Evolutionary conservation across 1,284 basidiomycete genomes (phyloP), one percentile per base, ranked within the genome.

Genomic region (Tremellales sp.): DNA sequence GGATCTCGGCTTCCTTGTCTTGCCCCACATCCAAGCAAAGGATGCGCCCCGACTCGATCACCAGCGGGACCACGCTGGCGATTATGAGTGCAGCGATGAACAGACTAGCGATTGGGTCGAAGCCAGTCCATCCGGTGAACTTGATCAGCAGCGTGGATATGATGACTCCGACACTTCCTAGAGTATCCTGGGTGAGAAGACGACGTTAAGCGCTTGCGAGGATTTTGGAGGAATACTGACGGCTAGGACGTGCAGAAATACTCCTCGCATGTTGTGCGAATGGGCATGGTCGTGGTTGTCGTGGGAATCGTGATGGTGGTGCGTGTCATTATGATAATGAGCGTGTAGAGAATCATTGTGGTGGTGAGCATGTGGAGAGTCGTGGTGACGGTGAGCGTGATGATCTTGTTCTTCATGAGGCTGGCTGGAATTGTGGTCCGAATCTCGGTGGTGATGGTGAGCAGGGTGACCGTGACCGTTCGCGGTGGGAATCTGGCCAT

Each of bases 221-320:
- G n/a, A 36, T 9, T 36, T 10, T 10, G 22, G 34, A 36, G 34
- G 34, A 36, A 21, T 9, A 56, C 48, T 41, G 39, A 56, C 54
- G 10, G 66, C 71, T 31, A 71, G 45, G 33, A 71, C 70, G 48
- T 70, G 68, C 51, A 98, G 74, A 69, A 98, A 98, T 12, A 98
- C 92, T n/a, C 95, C 95, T 39, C 92, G 86, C 95, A 99, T 99
- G 69, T 98, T 98, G 72, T 98, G 91, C 69, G 87, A 91, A 63
- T 94, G 90, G 0, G 86, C 84, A 70, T 69, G 65, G 32, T 53
- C 52, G 39, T 65, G 62, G 33, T 65, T 60, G 7, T 48, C 51
- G 46, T 63, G 60, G 26, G 56, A 53, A 13, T 85, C 85, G 62
- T 87, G 82, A 19, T 76, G 74, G 45, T 81, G 77, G 18, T 70